Base-by-base conservation (phyloP, 1,284 basidiomycete genomes). In the Cutaneotrichosporon cavernicola region DNA sequence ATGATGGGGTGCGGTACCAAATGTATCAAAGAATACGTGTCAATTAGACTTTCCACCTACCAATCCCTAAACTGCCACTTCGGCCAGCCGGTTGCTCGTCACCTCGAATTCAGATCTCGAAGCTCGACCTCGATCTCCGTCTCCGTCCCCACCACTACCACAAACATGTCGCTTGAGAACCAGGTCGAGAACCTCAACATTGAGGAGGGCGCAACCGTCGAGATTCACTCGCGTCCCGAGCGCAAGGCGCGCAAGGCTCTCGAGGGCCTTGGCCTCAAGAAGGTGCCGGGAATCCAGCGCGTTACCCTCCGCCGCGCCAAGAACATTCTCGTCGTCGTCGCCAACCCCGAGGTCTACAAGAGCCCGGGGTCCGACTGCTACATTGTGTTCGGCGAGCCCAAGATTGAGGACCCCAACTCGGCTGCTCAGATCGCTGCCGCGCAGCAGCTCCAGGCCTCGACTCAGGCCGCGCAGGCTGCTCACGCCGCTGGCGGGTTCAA, bases 301-400 rank as follows among this genome's bases (percentile, higher is more conserved):
- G 96, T 99, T 67, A 97, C 94, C 68, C 86, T 99, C 78, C 86
- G 93, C 79, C 86, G 94, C 80, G 91, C 94, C 63, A 96, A 96
- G 84, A 96, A 96, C 80, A 92, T 94, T 70, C 87, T 99, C 67
- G 91, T 97, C 80, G 95, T 98, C 69, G 87, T 99, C 73, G 87
- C 91, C 67, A 85, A 90, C 65, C 96, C 97, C 60, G 96, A 99
- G 73, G 96, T 99, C 61, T 99, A 92, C 89, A 98, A 97, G 85
- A 94, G 93, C 60, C 88, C 91, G 59, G 92, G 91, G 83, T 94
- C 92, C 76, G 97, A 99, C 82, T 92, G 90, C 82, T 98, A 99
- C 86, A 93, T 99, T 79, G 93, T 99, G 70, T 99, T 98, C 74
- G 96, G 96, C 73, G 96, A 99, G 85, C 94, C 93, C 72, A 97